These are phyloP conservation scores for Verticillium nonalfalfae DNA, from an alignment of 2,329 filamentous ascomycete species.

Conservation along the genomic window DNA sequence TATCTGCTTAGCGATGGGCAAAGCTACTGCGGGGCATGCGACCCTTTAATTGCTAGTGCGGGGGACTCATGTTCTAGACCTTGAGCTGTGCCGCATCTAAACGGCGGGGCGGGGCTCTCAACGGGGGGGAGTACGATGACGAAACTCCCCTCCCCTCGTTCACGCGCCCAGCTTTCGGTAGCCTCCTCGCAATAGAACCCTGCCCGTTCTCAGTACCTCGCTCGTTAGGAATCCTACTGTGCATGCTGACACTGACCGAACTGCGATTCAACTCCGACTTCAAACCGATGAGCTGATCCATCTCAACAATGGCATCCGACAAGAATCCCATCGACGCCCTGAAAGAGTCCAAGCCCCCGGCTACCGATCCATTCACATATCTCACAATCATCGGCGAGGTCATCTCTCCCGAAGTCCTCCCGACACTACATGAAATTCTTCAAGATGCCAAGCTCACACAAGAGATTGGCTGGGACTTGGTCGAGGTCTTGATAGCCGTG, in stretches of 20 bases:
- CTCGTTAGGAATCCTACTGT: background rate
- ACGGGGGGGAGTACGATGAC: background rate
- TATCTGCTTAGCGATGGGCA: background rate
- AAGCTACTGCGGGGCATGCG: background rate
- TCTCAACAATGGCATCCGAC: conserved; percentile 16
- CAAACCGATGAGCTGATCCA: background rate
- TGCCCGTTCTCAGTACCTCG: background rate
- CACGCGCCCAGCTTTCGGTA: background rate
- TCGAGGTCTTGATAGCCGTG: conserved; percentile 65
- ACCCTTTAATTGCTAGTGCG: background rate
- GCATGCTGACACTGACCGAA: background rate
- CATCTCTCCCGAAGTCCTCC: conserved; percentile 59
- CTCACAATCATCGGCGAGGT: conserved; percentile 73
- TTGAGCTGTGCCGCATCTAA: background rate
- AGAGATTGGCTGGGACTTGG: conserved; percentile 79
- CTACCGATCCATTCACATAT: conserved; percentile 66
- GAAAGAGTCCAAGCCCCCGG: conserved; percentile 41
- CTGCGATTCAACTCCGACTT: background rate
- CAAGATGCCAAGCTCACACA: conserved; percentile 63
- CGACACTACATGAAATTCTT: conserved; percentile 61
- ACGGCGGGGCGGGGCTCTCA: background rate
- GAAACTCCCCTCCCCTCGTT: background rate
- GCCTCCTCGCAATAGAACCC: background rate
- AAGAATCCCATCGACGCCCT: conserved; percentile 38
- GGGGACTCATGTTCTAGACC: background rate